Percentiles rank a stretch among this genome's conserved stretches.
Evolutionary conservation across 1,139 yeast species (phyloP).

Genomic region (Protomyces lactucae-debilis): DNA sequence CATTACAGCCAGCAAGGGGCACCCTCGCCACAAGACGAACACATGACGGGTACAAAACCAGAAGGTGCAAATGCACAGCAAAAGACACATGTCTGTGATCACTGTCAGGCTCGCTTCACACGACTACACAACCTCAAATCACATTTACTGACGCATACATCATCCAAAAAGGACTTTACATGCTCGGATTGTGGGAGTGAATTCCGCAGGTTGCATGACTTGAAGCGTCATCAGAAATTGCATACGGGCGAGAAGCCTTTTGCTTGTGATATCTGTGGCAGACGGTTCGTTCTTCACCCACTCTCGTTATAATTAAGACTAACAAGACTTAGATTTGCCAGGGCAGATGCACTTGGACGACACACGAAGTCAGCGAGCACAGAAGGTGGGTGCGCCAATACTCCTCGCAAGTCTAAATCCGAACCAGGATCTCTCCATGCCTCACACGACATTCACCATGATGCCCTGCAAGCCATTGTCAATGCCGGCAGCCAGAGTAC

Average conservation of each 20-base stretch:
- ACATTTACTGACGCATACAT: constrained; percentile 60
- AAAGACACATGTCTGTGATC: constrained; percentile 48
- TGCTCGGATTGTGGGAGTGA: constrained; percentile 61
- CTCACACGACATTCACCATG: background rate
- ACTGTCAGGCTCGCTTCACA: constrained; percentile 60
- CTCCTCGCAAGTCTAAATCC: constrained; percentile 10
- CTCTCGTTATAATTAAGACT: background rate
- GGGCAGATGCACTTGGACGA: constrained; percentile 71
- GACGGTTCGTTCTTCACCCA: constrained; percentile 36
- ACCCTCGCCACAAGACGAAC: background rate
- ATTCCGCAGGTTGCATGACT: constrained; percentile 70
- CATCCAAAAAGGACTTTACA: constrained; percentile 59
- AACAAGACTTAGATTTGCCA: constrained; percentile 49
- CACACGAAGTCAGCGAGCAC: constrained; percentile 47
- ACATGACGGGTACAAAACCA: background rate
- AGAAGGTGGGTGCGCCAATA: constrained; percentile 34
- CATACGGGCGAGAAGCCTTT: constrained; percentile 76
- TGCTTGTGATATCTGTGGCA: constrained; percentile 56
- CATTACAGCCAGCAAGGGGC: background rate
- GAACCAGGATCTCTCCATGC: constrained; percentile 5
- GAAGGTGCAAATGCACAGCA: background rate
- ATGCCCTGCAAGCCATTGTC: background rate
- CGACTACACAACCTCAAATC: constrained; percentile 71
- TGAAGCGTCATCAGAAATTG: constrained; percentile 66
- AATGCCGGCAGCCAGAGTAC: background rate